A percentile compares a stretch with the other conserved stretches of the same genome.
phyloP scores from a whole-genome alignment of 345 rosid genomes.

The Pelargonium nanum region DNA sequence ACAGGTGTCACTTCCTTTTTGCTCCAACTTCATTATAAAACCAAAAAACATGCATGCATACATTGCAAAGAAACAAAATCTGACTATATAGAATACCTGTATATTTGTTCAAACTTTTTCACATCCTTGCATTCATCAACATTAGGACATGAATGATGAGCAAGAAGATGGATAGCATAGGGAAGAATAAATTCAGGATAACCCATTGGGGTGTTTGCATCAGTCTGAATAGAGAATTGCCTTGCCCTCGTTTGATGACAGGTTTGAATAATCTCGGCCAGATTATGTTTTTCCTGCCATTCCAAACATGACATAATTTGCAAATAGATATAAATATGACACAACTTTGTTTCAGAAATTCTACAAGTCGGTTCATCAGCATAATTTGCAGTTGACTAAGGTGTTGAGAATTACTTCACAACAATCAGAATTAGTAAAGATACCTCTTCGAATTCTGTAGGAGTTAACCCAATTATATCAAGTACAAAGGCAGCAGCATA shows the following conservation, averaged over 20 bases:
- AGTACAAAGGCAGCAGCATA: conserved; percentile 80
- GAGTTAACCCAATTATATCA: conserved; percentile 32
- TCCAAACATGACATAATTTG: conserved; percentile 8
- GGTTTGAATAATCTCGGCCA: conserved; percentile 76
- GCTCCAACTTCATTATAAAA: background rate
- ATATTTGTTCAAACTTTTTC: conserved; percentile 61
- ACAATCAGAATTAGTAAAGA: conserved; percentile 15
- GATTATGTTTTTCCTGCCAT: conserved; percentile 78
- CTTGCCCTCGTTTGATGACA: conserved; percentile 69
- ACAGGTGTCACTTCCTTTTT: no score
- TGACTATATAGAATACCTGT: conserved; percentile 39
- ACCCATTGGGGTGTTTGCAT: conserved; percentile 35
- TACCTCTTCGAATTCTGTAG: conserved; percentile 69
- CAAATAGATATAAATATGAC: background rate
- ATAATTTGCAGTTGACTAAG: background rate
- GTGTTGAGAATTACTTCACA: background rate
- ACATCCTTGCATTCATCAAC: conserved; percentile 75
- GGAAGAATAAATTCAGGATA: conserved; percentile 68
- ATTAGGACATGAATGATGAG: conserved; percentile 78
- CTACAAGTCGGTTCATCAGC: no score
- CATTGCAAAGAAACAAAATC: conserved; percentile 7
- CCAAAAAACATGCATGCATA: background rate
- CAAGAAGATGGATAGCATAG: conserved; percentile 68
- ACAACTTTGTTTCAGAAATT: background rate
- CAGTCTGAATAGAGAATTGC: conserved; percentile 52